phyloP scores from a whole-genome alignment of 2,329 filamentous ascomycete species.

The Fusarium irregulare region DNA sequence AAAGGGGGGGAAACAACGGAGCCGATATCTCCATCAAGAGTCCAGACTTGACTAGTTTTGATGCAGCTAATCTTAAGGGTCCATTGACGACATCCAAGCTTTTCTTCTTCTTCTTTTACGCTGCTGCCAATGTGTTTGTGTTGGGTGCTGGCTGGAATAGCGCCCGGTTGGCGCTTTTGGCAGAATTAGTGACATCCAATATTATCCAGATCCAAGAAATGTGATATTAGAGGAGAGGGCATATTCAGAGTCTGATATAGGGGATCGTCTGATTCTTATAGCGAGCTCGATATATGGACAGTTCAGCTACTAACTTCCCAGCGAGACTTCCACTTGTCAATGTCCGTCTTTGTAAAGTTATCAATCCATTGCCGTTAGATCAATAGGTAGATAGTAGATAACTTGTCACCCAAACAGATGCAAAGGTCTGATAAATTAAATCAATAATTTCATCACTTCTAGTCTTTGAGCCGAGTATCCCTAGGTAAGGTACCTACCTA shows the following conservation, averaged over 20 bases:
- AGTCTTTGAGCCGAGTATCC: background rate
- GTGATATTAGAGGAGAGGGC: background rate
- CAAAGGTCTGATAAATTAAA: background rate
- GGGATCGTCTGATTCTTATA: background rate
- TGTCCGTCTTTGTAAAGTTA: background rate
- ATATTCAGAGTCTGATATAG: background rate
- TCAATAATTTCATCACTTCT: background rate
- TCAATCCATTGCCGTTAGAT: background rate
- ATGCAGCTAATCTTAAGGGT: constrained; percentile 32
- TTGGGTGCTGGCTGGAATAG: background rate
- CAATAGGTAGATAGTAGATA: background rate
- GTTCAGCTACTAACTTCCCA: background rate
- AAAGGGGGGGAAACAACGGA: background rate
- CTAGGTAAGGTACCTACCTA: background rate
- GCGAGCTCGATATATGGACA: background rate
- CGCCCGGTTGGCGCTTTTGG: constrained; percentile 2
- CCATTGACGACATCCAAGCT: constrained; percentile 13
- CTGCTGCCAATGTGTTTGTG: background rate
- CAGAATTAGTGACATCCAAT: constrained; percentile 1
- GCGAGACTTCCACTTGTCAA: background rate
- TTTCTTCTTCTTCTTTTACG: background rate
- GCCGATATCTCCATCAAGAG: constrained; percentile 16
- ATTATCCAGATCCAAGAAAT: background rate
- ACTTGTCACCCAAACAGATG: background rate
- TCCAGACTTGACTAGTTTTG: constrained; percentile 15